phyloP scores from a whole-genome alignment of 106 monocot species.

The Acanthochlamys bracteata region DNA sequence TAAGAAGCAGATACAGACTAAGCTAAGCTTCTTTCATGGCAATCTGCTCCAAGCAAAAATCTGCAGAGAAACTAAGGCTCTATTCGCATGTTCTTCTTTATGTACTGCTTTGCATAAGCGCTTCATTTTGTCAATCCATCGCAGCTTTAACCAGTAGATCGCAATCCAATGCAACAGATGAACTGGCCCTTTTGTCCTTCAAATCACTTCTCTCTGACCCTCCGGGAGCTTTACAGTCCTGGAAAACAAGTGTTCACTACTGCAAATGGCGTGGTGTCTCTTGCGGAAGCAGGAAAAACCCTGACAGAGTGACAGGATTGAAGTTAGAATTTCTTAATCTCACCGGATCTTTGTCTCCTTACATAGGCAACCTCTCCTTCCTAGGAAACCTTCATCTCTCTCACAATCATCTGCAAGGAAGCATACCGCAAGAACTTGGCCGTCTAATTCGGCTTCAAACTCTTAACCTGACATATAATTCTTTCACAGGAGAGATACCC shows the following conservation, averaged over 20 bases:
- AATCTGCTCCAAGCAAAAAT: too few relatives aligned
- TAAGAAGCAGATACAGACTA: too few relatives aligned
- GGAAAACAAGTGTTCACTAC: neutral
- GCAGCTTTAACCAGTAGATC: too few relatives aligned
- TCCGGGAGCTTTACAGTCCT: neutral
- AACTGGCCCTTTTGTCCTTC: slow-evolving; percentile 1
- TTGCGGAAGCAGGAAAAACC: neutral
- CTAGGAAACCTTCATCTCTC: slow-evolving; percentile 15
- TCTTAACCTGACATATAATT: slow-evolving; percentile 25
- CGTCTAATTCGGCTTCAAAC: slow-evolving; percentile 1
- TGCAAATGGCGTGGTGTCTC: slow-evolving; percentile 4
- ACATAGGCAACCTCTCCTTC: slow-evolving; percentile 28
- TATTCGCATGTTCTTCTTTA: too few relatives aligned
- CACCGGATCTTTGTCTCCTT: slow-evolving; percentile 9
- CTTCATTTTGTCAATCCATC: too few relatives aligned
- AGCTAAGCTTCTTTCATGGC: too few relatives aligned
- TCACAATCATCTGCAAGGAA: slow-evolving; percentile 17
- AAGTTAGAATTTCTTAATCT: neutral
- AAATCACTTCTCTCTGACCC: slow-evolving; percentile 4
- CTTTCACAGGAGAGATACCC: slow-evolving; percentile 19
- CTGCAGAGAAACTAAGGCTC: too few relatives aligned
- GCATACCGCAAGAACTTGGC: slow-evolving; percentile 20
- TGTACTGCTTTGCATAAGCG: too few relatives aligned
- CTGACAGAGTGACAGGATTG: neutral
- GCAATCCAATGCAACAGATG: neutral